These are phyloP conservation scores for Yamadazyma philogaea DNA, from an alignment of 805 yeast species.

Conservation along the genomic window DNA sequence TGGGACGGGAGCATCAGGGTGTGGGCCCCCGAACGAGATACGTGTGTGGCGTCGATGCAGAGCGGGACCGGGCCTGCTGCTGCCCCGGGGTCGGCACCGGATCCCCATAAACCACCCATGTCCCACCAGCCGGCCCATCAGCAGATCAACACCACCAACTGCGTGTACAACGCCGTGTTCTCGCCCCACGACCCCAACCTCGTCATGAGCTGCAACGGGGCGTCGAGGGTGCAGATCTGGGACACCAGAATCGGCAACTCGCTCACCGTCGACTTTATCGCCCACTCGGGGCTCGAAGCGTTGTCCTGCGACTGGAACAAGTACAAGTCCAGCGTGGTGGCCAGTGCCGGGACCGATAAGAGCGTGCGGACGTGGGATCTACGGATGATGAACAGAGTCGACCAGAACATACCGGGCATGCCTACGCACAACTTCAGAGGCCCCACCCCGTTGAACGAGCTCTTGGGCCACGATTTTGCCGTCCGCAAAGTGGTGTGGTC, in stretches of 20 bases:
- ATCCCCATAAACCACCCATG: not conserved
- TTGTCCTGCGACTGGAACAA: conserved; percentile 88
- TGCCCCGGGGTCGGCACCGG: no score
- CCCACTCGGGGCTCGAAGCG: conserved; percentile 80
- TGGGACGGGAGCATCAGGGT: conserved; percentile 91
- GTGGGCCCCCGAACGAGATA: conserved; percentile 67
- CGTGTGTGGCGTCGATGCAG: conserved; percentile 53
- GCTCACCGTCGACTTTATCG: conserved; percentile 55
- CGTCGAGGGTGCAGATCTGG: conserved; percentile 76
- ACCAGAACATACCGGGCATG: conserved; percentile 30
- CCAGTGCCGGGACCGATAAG: conserved; percentile 92
- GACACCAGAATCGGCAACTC: conserved; percentile 72
- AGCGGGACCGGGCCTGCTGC: conserved; percentile 23
- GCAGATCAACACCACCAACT: conserved; percentile 42
- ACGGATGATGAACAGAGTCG: conserved; percentile 54
- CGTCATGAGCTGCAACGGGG: conserved; percentile 68
- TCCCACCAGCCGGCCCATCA: conserved; percentile 23
- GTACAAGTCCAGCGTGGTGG: conserved; percentile 73
- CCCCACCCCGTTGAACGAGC: conserved; percentile 70
- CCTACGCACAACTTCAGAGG: conserved; percentile 47
- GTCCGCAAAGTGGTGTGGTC: conserved; percentile 83
- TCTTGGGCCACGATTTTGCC: conserved; percentile 87
- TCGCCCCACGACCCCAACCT: conserved; percentile 81
- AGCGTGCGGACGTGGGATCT: conserved; percentile 84
- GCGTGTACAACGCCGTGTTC: conserved; percentile 76